phyloP scores from a whole-genome alignment of 345 rosid genomes.

The Bruguiera parviflora region DNA sequence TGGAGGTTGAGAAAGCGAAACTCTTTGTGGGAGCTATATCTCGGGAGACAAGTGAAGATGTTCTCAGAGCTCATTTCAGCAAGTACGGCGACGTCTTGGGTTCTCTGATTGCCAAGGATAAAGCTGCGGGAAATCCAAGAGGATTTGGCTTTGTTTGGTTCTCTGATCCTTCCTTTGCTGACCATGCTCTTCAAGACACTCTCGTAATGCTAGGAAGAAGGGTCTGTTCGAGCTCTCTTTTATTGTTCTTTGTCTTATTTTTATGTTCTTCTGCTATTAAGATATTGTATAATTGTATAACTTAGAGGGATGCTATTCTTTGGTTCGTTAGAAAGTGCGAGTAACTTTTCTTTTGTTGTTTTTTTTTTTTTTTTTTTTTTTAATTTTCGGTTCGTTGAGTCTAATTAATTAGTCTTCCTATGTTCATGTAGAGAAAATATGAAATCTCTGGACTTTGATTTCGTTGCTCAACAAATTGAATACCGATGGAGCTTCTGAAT shows the following conservation, averaged over 20 bases:
- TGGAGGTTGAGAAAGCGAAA: conserved; percentile 58
- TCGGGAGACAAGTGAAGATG: conserved; percentile 55
- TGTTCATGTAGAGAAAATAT: too few species aligned
- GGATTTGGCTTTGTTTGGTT: conserved; percentile 77
- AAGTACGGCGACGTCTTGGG: conserved; percentile 58
- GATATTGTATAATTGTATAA: neutral
- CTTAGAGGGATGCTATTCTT: neutral
- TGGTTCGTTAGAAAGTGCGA: too few species aligned
- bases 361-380: too few species aligned
- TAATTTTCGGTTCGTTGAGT: too few species aligned
- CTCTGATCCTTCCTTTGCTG: conserved; percentile 45
- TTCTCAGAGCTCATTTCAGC: conserved; percentile 53
- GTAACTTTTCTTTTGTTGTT: too few species aligned
- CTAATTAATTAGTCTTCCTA: too few species aligned
- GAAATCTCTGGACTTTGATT: too few species aligned
- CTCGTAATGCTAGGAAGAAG: conserved; percentile 67
- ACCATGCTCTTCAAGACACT: conserved; percentile 48
- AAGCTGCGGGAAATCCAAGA: conserved; percentile 40
- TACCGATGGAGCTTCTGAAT: too few species aligned
- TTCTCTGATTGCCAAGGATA: conserved; percentile 51
- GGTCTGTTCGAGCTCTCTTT: conserved; percentile 42
- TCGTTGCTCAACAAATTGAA: too few species aligned
- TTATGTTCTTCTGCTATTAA: neutral
- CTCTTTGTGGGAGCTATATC: conserved; percentile 66
- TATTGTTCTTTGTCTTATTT: neutral